phyloP scores from a whole-genome alignment of 805 yeast genomes.

The Pichia manshurica region DNA sequence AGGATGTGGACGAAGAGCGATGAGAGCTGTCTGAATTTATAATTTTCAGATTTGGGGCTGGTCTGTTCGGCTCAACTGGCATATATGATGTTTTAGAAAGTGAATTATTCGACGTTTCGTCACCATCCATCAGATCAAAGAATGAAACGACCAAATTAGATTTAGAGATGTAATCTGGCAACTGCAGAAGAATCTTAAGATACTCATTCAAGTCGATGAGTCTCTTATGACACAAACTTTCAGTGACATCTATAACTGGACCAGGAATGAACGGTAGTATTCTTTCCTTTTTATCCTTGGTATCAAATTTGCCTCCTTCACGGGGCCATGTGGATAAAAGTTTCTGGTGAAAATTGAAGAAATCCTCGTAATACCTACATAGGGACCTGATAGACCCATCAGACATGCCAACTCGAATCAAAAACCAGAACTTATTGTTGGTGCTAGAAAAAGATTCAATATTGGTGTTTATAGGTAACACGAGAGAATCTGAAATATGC shows the following conservation, averaged over 20 bases:
- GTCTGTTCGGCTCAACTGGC: conserved; percentile 26
- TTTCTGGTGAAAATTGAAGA: conserved; percentile 85
- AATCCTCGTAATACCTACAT: conserved; percentile 91
- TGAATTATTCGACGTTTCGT: conserved; percentile 38
- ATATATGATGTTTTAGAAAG: conserved; percentile 15
- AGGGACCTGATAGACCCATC: conserved; percentile 66
- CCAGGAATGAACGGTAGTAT: conserved; percentile 94
- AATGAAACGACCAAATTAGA: conserved; percentile 62
- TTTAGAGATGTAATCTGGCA: conserved; percentile 74
- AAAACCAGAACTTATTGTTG: conserved; percentile 85
- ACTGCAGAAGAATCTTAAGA: conserved; percentile 48
- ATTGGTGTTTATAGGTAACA: conserved; percentile 51
- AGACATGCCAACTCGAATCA: conserved; percentile 59
- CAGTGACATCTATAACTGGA: conserved; percentile 87
- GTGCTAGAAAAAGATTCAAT: conserved; percentile 78
- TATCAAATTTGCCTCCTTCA: conserved; percentile 80
- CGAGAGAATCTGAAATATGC: conserved; percentile 5
- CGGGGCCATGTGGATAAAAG: conserved; percentile 78
- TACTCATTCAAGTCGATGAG: conserved; percentile 50
- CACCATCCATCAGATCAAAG: conserved; percentile 64
- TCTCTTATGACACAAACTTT: conserved; percentile 50
- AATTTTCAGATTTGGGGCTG: conserved; percentile 29
- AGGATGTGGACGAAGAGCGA: conserved; percentile 5
- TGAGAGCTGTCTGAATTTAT: conserved; percentile 19
- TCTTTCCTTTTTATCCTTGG: conserved; percentile 70